Evolutionary conservation across 108 stramenopile genomes (phyloP), one percentile per base, ranked within the genome.

Genomic region (Nitzschia sp.): DNA sequence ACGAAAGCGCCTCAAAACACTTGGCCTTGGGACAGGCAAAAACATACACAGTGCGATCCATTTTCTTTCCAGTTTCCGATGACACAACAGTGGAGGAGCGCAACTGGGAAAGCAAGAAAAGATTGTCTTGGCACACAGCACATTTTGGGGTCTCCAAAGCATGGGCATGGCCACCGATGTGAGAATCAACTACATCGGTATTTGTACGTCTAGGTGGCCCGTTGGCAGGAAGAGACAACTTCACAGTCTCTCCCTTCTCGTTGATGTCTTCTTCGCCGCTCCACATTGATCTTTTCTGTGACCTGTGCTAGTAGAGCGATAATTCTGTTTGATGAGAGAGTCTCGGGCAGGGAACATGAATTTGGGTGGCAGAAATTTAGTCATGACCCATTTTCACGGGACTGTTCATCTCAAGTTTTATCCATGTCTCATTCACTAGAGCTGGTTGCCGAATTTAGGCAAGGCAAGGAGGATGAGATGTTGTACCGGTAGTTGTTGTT

Each of bases 31-130:
- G 77, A 62, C 87, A 88, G 11, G 72, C 43, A 50, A 71, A 70
- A 39, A 63, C 56, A 51, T n/a, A 65, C 3, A 76, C 6, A 21
- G 43, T 53, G 42, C 69, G 20, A 22, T 76, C 61, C 41, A 41
- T 56, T 57, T 69, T 87, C 79, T 82, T 82, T 83, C n/a, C 82
- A 76, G 67, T 78, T 82, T 17, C 84, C 66, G 22, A 73, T 76
- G 37, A 82, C 9, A 21, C 71, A 63, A 29, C 83, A 53, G 48
- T 73, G 15, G 84, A 74, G 24, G 78, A 60, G 54, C 79, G 55
- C 9, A 92, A 24, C 51, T 90, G 88, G 0, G 83, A 51, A 7
- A 92, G 61, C 14, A 88, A 71, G 58, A 67, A 44, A 88, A 92
- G 85, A 10, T 39, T 17, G 15, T 71, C 53, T 0, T 71, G 26